Evolutionary conservation across 805 yeast genomes (phyloP).

Genomic region (Saccharomyces jurei): DNA sequence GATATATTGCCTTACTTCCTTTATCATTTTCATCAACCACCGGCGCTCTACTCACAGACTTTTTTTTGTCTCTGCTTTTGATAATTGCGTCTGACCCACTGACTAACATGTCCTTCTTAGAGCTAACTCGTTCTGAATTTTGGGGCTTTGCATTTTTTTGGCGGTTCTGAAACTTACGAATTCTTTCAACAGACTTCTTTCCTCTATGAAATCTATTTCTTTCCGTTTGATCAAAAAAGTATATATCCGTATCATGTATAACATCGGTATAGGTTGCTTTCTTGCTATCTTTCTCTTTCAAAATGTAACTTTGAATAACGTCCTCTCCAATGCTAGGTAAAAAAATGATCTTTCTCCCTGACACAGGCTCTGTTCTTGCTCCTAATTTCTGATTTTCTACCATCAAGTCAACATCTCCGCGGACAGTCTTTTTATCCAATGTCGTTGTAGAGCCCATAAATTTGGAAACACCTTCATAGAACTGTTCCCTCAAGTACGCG

Average conservation of each 20-base stretch:
- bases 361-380: constrained; percentile 12
- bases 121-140: neutral
- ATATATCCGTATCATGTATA: constrained; percentile 26
- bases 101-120: neutral
- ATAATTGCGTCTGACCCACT: neutral
- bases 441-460: constrained; percentile 33
- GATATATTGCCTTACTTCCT: constrained; percentile 8
- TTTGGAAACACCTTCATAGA: constrained; percentile 37
- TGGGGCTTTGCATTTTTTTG: constrained; percentile 1
- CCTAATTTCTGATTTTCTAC: constrained; percentile 17
- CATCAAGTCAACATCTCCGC: constrained; percentile 34
- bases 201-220: constrained; percentile 25
- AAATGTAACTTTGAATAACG: constrained; percentile 13
- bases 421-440: constrained; percentile 48
- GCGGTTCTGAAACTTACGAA: constrained; percentile 22
- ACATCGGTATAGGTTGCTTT: constrained; percentile 19
- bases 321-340: constrained; percentile 18
- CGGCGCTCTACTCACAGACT: neutral
- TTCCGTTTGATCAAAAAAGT: constrained; percentile 28
- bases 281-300: constrained; percentile 23
- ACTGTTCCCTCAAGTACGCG: constrained; percentile 34
- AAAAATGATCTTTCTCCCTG: constrained; percentile 17
- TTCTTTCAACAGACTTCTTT: constrained; percentile 26
- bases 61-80: neutral
- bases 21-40: neutral